These are phyloP conservation scores for Rhypophila decipiens DNA, from an alignment of 495 filamentous ascomycete species.

Conservation along the genomic window DNA sequence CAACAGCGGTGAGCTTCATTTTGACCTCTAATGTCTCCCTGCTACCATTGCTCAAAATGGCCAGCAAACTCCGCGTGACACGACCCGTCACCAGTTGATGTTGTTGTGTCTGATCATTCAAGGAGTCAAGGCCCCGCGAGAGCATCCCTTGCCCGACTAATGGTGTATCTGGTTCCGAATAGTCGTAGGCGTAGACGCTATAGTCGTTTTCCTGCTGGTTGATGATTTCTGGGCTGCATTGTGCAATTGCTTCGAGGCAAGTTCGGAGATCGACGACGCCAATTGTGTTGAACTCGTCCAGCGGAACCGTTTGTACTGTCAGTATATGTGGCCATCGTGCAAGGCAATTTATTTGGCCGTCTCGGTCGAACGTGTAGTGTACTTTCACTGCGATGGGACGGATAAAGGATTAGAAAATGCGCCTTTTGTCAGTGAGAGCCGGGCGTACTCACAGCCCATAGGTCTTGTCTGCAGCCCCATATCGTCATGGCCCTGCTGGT, in stretches of 20 bases:
- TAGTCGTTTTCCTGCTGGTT: slow-evolving; percentile 82
- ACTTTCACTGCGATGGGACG: slow-evolving; percentile 67
- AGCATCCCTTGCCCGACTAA: slow-evolving; percentile 95
- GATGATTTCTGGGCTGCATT: slow-evolving; percentile 77
- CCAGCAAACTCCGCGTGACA: slow-evolving; percentile 76
- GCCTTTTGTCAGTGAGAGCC: background rate
- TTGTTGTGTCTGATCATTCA: slow-evolving; percentile 44
- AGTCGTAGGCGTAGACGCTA: slow-evolving; percentile 94
- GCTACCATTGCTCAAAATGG: slow-evolving; percentile 73
- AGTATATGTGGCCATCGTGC: slow-evolving; percentile 82
- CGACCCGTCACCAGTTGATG: slow-evolving; percentile 81
- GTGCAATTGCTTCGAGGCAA: slow-evolving; percentile 78
- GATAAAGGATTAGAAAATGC: slow-evolving; percentile 19
- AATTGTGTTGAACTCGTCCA: slow-evolving; percentile 68
- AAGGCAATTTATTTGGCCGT: slow-evolving; percentile 82
- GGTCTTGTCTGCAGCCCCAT: slow-evolving; percentile 39
- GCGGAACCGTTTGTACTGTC: slow-evolving; percentile 66
- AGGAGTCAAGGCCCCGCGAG: slow-evolving; percentile 66
- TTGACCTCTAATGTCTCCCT: slow-evolving; percentile 94
- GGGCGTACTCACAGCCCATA: slow-evolving; percentile 45
- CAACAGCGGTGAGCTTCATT: slow-evolving; percentile 76
- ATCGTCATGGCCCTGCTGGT: no score
- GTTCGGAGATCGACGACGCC: slow-evolving; percentile 86
- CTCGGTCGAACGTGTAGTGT: slow-evolving; percentile 91
- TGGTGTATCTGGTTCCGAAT: slow-evolving; percentile 87